Percentiles rank a stretch among this genome's conserved stretches.
Evolutionary conservation across 2,329 filamentous ascomycete species (phyloP).

Genomic region (Podosphaera leucotricha): DNA sequence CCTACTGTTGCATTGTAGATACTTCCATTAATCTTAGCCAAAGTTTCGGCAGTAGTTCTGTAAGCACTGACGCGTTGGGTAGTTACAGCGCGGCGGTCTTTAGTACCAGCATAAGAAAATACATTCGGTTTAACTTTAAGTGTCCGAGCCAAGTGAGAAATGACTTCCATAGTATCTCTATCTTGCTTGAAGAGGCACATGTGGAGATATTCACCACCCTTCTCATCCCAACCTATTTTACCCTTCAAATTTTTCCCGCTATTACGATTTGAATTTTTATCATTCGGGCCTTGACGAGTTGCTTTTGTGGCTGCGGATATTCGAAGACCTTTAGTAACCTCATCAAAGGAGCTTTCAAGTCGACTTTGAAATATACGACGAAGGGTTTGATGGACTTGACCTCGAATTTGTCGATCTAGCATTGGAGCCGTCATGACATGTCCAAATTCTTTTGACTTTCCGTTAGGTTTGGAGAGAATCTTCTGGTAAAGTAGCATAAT

Average conservation of each 20-base stretch:
- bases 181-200: slow-evolving; percentile 58
- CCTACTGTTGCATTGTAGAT: slow-evolving; percentile 41
- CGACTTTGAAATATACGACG: slow-evolving; percentile 39
- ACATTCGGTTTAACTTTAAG: slow-evolving; percentile 33
- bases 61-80: slow-evolving; percentile 40
- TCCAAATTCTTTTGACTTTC: slow-evolving; percentile 31
- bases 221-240: slow-evolving; percentile 36
- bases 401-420: slow-evolving; percentile 34
- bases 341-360: slow-evolving; percentile 36
- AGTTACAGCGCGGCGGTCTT: slow-evolving; percentile 46
- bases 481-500: slow-evolving; percentile 31
- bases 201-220: slow-evolving; percentile 47
- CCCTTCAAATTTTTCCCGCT: slow-evolving; percentile 8
- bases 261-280: slow-evolving; percentile 4
- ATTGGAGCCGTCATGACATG: slow-evolving; percentile 29
- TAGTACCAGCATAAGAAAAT: slow-evolving; percentile 49
- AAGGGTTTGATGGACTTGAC: slow-evolving; percentile 31
- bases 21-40: slow-evolving; percentile 41
- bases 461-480: slow-evolving; percentile 27
- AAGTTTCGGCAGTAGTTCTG: slow-evolving; percentile 33
- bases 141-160: slow-evolving; percentile 34
- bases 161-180: slow-evolving; percentile 52
- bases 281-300: slow-evolving; percentile 2
- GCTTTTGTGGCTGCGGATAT: slow-evolving; percentile 20
- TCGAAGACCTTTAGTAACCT: slow-evolving; percentile 33